Conservation (phyloP, 176 grass and related monocot genomes). For the Lolium perenne region DNA sequence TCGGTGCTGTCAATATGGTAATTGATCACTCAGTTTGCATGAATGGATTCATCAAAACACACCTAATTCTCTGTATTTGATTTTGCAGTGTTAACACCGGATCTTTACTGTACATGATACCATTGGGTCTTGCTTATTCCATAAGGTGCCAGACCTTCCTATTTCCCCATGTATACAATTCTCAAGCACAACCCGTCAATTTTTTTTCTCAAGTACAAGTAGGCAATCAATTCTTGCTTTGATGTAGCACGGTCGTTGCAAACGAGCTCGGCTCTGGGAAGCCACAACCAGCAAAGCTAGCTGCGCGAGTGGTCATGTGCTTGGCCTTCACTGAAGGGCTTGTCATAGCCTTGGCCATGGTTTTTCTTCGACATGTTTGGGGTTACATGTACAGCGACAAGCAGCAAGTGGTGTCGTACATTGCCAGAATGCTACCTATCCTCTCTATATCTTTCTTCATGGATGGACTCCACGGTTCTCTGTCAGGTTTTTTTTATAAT, state of each 20-base stretch:
- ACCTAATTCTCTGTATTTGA: background rate
- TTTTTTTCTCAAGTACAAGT: no score
- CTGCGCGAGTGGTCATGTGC: constrained; percentile 14
- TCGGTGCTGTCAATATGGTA: constrained; percentile 48
- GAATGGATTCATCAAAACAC: background rate
- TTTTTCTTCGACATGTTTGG: constrained; percentile 31
- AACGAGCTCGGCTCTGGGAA: constrained; percentile 28
- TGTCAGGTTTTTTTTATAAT: background rate
- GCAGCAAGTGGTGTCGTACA: constrained; percentile 26
- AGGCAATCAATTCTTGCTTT: no score
- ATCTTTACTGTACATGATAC: constrained; percentile 36
- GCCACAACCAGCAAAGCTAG: constrained; percentile 17
- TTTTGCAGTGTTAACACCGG: constrained; percentile 34
- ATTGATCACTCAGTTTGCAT: background rate
- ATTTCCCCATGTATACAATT: no score
- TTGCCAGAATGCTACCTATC: constrained; percentile 27
- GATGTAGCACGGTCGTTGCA: background rate
- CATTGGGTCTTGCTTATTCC: constrained; percentile 7
- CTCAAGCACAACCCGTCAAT: no score
- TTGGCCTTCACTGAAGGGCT: constrained; percentile 27
- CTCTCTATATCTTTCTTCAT: constrained; percentile 25
- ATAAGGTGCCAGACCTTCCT: constrained; percentile 12
- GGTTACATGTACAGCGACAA: constrained; percentile 35
- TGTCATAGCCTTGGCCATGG: background rate
- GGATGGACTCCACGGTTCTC: constrained; percentile 26